Base-by-base conservation (phyloP, 176 grass and related monocot species). In the Oryza australiensis region DNA sequence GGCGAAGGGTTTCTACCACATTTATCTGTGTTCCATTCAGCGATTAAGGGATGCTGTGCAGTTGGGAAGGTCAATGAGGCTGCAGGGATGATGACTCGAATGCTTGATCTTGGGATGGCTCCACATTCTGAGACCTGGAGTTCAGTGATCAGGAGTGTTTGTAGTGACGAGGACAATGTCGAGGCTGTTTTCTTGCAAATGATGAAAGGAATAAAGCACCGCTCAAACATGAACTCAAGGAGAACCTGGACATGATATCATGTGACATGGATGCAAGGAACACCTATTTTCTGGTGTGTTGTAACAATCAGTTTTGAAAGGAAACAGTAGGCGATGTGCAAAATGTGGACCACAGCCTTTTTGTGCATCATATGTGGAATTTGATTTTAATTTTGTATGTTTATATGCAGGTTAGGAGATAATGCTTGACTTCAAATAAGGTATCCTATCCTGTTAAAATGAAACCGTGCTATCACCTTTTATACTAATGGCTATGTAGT, bases 1-100 rank as follows among this genome's bases (percentile, higher is more conserved):
- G 41, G 16, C 4, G 84, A 77, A 75, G 92, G 86, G 69, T 40
- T 93, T 64, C 55, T 82, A 32, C 88, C 92, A 22, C 95, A 94
- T 73, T 98, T 98, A 74, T 94, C 92, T 5, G 62, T 91, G n/a
- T 93, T 93, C 5, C 95, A 98, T 88, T 86, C 79, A 1, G 70
- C 90, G 63, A 88, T 94, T 51, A 94, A 89, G 84, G 92, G 92
- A 68, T 89, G 88, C 18, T 94, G 86, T 82, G 80, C 67, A 45
- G 92, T 94, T 71, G 90, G 88, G 8, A 98, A 86, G 64, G 79
- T 84, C 13, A 68, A 84, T 16, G 79, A 86, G 75, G 95, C 92
- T 75, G 79, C 68, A 62, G 66, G 46, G 60, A 89, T 88, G 18
- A 73, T 92, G 73, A 77, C 63, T 32, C 57, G 16, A 65, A 90